Base-by-base conservation (phyloP, 148 eudicot species). In the Silene uniflora region DNA sequence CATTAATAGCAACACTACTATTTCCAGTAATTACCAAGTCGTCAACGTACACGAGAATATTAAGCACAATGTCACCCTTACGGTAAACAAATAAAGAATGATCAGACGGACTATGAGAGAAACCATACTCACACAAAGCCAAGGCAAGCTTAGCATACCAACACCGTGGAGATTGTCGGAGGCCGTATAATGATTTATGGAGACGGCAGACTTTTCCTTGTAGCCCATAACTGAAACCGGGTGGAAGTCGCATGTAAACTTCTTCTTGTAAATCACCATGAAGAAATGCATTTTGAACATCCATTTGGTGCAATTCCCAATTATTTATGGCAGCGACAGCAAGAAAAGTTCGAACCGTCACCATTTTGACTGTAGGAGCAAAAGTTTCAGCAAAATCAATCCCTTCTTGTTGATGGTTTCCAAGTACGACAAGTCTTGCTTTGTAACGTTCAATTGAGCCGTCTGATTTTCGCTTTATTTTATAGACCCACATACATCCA, bases 151-250 rank as follows among this genome's bases (percentile, higher is more conserved):
- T 76, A 10, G 67, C 52, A 29, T 24, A 68, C 73, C 70, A 69
- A 10, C 24, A 16, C 2, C 66, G 18, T 2, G 73, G 73, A 1
- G 79, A 55, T 17, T 76, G 73, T 5, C 6, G 13, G 10, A 76
- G 65, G 8, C 79, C 73, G 58, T 69, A 76, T 0, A 76, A 21
- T 0, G 79, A 76, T 11, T 76, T 76, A 0, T n/a, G 19, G 0
- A 76, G 67, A 1, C 65, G 21, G 2, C 67, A 76, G 1, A 76
- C 73, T 10, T n/a, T 1, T 1, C 19, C 67, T 16, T 18, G 42
- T 7, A 0, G 6, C 5, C 0, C 2, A 18, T 18, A 4, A 18
- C 12, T 7, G 39, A 55, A 76, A 19, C 65, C 66, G 1, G 44
- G 60, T 3, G 77, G 70, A 9, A 13, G 56, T 3, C 42, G 42